Evolutionary conservation across 805 yeast genomes (phyloP).

Genomic region (Saturnispora quitensis): DNA sequence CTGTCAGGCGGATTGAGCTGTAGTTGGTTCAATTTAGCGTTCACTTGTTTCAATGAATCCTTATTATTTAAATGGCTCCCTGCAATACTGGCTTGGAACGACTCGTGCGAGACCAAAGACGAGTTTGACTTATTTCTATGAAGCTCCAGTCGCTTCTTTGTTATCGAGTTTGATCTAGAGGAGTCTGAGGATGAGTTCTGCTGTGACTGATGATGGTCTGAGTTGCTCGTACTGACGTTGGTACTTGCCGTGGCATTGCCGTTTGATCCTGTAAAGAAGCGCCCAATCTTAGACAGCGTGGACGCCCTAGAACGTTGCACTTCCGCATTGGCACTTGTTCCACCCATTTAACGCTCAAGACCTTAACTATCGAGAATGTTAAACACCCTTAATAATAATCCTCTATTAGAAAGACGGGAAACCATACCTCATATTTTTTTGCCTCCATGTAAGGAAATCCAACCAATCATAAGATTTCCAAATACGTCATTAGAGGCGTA

Average conservation of each 20-base stretch:
- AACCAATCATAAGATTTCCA: not conserved
- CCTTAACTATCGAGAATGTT: not conserved
- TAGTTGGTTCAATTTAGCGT: constrained; percentile 2
- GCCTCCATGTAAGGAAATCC: not conserved
- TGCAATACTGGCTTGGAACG: not conserved
- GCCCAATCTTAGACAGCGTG: not conserved
- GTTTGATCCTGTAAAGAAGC: constrained; percentile 1
- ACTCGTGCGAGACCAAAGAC: not conserved
- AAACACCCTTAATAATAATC: not conserved
- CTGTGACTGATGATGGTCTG: not conserved
- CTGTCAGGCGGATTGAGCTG: not conserved
- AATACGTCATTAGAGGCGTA: not conserved
- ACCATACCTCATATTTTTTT: not conserved
- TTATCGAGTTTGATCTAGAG: constrained; percentile 1
- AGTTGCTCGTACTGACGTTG: not conserved
- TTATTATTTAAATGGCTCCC: not conserved
- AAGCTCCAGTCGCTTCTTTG: not conserved
- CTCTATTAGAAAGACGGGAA: not conserved
- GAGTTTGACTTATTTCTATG: not conserved
- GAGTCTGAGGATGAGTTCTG: constrained; percentile 1
- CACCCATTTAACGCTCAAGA: not conserved
- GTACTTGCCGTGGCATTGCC: not conserved
- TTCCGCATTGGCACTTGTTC: not conserved
- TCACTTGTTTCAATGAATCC: constrained; percentile 1
- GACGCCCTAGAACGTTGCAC: constrained; percentile 1